A percentile compares a stretch with the other conserved stretches of the same genome.
These are phyloP conservation scores for Pontederia paniculata DNA, from an alignment of 176 grass and related monocot genomes.

Conservation along the genomic window DNA sequence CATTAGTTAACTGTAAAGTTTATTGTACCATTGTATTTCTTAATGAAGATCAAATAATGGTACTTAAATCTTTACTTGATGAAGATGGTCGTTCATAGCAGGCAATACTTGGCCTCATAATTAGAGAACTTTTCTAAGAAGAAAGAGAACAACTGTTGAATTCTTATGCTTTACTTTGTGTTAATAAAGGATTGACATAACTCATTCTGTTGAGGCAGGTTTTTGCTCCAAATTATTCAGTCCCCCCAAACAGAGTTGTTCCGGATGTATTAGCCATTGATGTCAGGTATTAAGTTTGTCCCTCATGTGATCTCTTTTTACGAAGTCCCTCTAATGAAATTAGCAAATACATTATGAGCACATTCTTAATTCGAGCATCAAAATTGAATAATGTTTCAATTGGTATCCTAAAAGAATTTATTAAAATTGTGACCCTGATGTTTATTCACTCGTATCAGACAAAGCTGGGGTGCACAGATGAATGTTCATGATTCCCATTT, in stretches of 20 bases:
- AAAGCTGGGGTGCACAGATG: conserved; percentile 15
- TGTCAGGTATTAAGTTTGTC: conserved; percentile 42
- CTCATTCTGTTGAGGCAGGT: conserved; percentile 34
- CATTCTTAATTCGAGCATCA: too few species aligned
- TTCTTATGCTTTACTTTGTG: not conserved
- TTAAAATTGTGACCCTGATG: not conserved
- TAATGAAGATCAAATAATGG: too few species aligned
- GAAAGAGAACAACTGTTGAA: not conserved
- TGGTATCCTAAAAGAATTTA: not conserved
- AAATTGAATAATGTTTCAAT: too few species aligned
- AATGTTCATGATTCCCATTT: conserved; percentile 17
- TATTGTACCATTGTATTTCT: too few species aligned
- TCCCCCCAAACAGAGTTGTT: conserved; percentile 43
- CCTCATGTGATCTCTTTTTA: not conserved
- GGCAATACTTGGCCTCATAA: not conserved
- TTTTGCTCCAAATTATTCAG: conserved; percentile 74
- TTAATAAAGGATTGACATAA: not conserved
- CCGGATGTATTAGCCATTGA: conserved; percentile 58
- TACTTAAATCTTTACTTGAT: too few species aligned
- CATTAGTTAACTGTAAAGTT: too few species aligned
- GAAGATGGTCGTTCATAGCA: too few species aligned
- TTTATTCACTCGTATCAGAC: conserved; percentile 2
- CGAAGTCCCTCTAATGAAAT: too few species aligned
- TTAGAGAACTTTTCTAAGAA: not conserved
- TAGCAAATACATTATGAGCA: too few species aligned